Evolutionary conservation across 768 basidiomycete species (phyloP).

Genomic region (Amanita exitialis): DNA sequence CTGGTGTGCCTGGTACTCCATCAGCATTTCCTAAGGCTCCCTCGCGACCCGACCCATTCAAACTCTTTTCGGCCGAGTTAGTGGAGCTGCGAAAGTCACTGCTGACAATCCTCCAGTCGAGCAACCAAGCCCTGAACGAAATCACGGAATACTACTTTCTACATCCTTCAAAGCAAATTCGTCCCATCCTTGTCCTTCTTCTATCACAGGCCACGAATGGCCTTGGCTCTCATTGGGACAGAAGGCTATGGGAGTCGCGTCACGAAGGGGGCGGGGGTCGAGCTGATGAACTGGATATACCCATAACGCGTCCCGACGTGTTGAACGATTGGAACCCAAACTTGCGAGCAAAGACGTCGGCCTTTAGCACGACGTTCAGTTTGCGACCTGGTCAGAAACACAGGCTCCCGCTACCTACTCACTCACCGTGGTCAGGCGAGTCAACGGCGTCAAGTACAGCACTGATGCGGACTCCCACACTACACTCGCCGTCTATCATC

Average conservation of each 20-base stretch:
- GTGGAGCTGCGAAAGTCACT: slow-evolving; percentile 56
- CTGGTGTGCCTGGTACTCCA: background rate
- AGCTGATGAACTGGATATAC: slow-evolving; percentile 54
- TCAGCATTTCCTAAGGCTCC: background rate
- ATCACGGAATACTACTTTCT: slow-evolving; percentile 91
- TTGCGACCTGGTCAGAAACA: slow-evolving; percentile 17
- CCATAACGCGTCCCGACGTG: slow-evolving; percentile 63
- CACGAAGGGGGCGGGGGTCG: slow-evolving; percentile 38
- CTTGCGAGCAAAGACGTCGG: slow-evolving; percentile 51
- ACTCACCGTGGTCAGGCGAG: slow-evolving; percentile 12
- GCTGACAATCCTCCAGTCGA: slow-evolving; percentile 67
- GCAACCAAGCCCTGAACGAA: slow-evolving; percentile 73
- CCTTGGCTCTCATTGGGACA: slow-evolving; percentile 52
- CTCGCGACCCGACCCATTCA: slow-evolving; percentile 49
- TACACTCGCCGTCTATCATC: slow-evolving; percentile 21
- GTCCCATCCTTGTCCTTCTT: slow-evolving; percentile 80
- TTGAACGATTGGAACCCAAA: slow-evolving; percentile 86
- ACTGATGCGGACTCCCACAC: slow-evolving; percentile 9
- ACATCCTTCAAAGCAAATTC: slow-evolving; percentile 82
- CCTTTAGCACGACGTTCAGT: slow-evolving; percentile 37
- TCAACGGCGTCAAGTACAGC: slow-evolving; percentile 4
- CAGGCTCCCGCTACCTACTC: slow-evolving; percentile 15
- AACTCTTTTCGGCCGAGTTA: slow-evolving; percentile 59
- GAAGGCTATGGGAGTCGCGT: slow-evolving; percentile 45
- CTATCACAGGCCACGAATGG: slow-evolving; percentile 89